These are phyloP conservation scores for Rhinocladiella similis DNA, from an alignment of 2,329 filamentous ascomycete genomes.

Conservation along the genomic window DNA sequence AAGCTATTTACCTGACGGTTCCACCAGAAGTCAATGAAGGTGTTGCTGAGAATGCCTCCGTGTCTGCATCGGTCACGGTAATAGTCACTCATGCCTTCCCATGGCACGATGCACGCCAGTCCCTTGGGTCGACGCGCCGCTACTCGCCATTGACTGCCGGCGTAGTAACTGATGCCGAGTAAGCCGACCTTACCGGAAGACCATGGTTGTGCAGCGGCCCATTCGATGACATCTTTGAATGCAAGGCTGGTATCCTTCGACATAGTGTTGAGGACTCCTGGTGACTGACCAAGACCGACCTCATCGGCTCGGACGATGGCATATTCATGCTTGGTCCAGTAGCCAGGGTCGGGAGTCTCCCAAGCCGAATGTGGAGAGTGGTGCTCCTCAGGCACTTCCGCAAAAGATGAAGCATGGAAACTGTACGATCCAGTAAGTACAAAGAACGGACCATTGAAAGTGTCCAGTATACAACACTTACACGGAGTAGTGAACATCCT, in stretches of 20 bases:
- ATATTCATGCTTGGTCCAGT: constrained; percentile 58
- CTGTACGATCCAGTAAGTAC: not conserved
- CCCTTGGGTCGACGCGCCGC: constrained; percentile 54
- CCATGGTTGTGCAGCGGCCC: constrained; percentile 53
- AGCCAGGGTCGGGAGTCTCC: constrained; percentile 61
- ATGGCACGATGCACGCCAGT: constrained; percentile 53
- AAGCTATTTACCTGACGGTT: constrained; percentile 16
- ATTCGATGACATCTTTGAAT: constrained; percentile 55
- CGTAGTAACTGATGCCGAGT: constrained; percentile 55
- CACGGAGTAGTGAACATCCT: constrained; percentile 64
- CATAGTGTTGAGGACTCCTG: constrained; percentile 56
- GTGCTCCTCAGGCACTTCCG: constrained; percentile 53
- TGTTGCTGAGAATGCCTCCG: constrained; percentile 61
- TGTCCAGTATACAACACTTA: not conserved
- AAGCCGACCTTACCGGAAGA: constrained; percentile 53
- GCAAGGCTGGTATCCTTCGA: constrained; percentile 53
- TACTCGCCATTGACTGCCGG: constrained; percentile 57
- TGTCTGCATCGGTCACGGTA: constrained; percentile 61
- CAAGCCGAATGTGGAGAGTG: constrained; percentile 57
- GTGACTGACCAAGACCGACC: constrained; percentile 53
- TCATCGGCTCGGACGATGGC: constrained; percentile 59
- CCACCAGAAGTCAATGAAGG: constrained; percentile 59
- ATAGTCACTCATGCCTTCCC: constrained; percentile 59
- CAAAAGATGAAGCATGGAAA: constrained; percentile 54
- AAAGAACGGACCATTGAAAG: not conserved